phyloP scores from a whole-genome alignment of 768 basidiomycete species.

The Hortiboletus flavorubellus region DNA sequence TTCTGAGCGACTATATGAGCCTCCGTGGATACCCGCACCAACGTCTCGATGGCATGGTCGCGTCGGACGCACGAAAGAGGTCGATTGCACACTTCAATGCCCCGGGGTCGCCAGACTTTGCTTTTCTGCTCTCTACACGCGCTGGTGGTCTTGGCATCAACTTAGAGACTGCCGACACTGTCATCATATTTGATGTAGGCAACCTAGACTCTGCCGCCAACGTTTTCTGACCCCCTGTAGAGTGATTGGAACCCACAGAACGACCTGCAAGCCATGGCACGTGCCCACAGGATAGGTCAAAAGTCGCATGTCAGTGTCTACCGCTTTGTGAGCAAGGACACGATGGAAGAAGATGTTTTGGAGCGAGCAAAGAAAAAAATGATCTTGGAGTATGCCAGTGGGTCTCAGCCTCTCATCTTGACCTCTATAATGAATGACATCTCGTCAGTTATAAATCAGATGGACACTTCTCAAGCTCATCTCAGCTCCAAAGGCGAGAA shows the following conservation, averaged over 20 bases:
- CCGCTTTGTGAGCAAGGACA: constrained; percentile 97
- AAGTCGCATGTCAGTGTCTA: constrained; percentile 99
- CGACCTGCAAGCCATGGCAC: constrained; percentile 98
- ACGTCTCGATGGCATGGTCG: constrained; percentile 92
- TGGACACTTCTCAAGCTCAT: constrained; percentile 98
- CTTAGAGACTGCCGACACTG: constrained; percentile 97
- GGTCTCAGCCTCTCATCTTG: constrained; percentile 37
- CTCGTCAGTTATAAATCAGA: constrained; percentile 93
- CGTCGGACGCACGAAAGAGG: constrained; percentile 90
- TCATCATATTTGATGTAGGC: constrained; percentile 97
- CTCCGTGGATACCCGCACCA: constrained; percentile 90
- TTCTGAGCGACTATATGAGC: constrained; percentile 94
- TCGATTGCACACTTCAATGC: constrained; percentile 97
- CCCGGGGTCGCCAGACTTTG: constrained; percentile 90
- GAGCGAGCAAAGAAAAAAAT: constrained; percentile 99
- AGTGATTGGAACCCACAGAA: constrained; percentile 99
- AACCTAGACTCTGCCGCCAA: neutral
- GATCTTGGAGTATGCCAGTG: constrained; percentile 99
- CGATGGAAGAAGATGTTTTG: constrained; percentile 98
- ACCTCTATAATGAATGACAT: constrained; percentile 6
- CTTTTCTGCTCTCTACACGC: constrained; percentile 93
- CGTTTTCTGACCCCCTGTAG: constrained; percentile 39
- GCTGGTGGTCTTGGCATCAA: constrained; percentile 99
- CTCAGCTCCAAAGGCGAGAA: constrained; percentile 75
- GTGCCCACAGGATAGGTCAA: constrained; percentile 98